Percentiles rank a stretch among this genome's conserved stretches.
Evolutionary conservation across 495 filamentous ascomycete species (phyloP).

Genomic region (Neurospora pannonica): DNA sequence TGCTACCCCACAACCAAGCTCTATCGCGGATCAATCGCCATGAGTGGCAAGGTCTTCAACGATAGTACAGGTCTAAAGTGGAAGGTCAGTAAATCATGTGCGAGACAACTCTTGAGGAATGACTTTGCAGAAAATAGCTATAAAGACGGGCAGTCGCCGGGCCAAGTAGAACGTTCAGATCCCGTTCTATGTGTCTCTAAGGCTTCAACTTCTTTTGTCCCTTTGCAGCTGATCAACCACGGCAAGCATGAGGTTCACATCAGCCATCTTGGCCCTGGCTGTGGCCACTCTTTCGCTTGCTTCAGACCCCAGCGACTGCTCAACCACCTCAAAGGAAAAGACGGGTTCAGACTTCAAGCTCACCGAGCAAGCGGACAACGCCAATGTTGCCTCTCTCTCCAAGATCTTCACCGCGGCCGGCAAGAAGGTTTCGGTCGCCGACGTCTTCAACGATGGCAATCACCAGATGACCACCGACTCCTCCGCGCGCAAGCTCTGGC

Average conservation of each 20-base stretch:
- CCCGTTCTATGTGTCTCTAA: too few relatives aligned
- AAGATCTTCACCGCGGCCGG: constrained; percentile 3
- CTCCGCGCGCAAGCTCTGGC: constrained; percentile 16
- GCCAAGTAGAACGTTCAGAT: not conserved
- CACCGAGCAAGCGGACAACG: constrained; percentile 13
- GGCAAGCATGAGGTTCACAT: not conserved
- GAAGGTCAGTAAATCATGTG: not conserved
- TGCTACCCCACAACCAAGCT: not conserved
- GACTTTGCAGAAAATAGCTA: not conserved
- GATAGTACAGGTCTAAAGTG: not conserved
- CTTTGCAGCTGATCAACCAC: not conserved
- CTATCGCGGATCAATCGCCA: not conserved
- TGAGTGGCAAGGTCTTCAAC: not conserved
- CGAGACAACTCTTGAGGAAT: not conserved
- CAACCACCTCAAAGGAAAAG: constrained; percentile 1
- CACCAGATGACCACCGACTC: constrained; percentile 20
- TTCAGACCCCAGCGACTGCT: constrained; percentile 6
- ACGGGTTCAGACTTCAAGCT: constrained; percentile 5
- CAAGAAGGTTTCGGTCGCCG: constrained; percentile 21
- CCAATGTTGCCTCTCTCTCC: constrained; percentile 12
- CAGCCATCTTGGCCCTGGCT: not conserved
- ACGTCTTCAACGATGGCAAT: constrained; percentile 28
- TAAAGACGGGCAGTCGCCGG: not conserved
- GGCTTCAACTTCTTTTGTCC: not conserved
- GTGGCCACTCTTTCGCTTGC: not conserved